A percentile compares a stretch with the other conserved stretches of the same genome.
These are phyloP conservation scores for Neurospora hispaniola DNA, from an alignment of 495 filamentous ascomycete genomes.

Conservation along the genomic window DNA sequence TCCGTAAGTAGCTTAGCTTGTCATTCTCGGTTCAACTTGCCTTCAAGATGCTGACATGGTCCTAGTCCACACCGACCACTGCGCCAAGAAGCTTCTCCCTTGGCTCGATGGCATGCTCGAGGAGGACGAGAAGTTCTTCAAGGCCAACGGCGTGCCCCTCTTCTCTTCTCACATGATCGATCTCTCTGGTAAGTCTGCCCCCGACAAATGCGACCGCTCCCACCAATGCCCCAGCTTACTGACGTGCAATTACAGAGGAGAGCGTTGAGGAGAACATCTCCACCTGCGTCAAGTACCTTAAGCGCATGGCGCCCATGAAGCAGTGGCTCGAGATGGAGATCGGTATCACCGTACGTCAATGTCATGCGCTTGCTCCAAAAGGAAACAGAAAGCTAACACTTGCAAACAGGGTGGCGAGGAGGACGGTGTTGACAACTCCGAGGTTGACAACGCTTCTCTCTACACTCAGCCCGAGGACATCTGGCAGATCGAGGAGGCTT, in stretches of 20 bases:
- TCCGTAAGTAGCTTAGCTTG: constrained; percentile 57
- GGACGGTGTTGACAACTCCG: constrained; percentile 81
- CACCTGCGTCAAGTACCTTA: constrained; percentile 81
- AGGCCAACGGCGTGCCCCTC: constrained; percentile 80
- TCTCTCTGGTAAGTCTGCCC: constrained; percentile 30
- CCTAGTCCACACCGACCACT: constrained; percentile 52
- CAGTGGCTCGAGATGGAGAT: constrained; percentile 97
- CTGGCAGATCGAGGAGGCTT: constrained; percentile 67
- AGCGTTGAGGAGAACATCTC: constrained; percentile 77
- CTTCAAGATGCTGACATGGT: not conserved
- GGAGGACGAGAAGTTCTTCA: constrained; percentile 86
- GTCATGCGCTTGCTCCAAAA: not conserved
- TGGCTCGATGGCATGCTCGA: constrained; percentile 97
- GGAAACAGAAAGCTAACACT: constrained; percentile 53
- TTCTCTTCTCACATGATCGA: constrained; percentile 99
- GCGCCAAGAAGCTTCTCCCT: constrained; percentile 78
- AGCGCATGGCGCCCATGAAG: constrained; percentile 88
- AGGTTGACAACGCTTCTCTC: constrained; percentile 84
- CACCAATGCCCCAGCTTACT: not conserved
- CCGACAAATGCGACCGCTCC: not conserved
- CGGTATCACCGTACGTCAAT: constrained; percentile 17
- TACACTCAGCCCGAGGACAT: constrained; percentile 98
- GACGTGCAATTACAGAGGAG: constrained; percentile 54
- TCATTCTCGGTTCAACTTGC: not conserved
- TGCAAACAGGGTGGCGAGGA: constrained; percentile 91